phyloP scores from a whole-genome alignment of 2,329 filamentous ascomycete genomes.

The Gaeumannomyces tritici region DNA sequence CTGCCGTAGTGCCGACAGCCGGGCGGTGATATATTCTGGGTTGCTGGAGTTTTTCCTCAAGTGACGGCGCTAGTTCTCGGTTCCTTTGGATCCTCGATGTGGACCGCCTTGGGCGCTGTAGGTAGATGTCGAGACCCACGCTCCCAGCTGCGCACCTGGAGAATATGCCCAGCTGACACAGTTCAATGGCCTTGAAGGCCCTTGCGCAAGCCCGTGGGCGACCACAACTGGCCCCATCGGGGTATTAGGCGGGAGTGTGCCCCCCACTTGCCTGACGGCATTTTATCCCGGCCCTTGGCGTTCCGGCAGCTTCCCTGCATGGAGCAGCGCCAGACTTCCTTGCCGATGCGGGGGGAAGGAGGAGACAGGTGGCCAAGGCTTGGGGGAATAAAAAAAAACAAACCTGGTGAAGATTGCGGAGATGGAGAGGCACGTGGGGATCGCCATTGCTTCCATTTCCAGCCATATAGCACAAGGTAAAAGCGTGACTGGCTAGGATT shows the following conservation, averaged over 20 bases:
- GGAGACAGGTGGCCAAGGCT: neutral
- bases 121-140: too few species aligned
- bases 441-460: neutral
- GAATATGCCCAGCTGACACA: too few species aligned
- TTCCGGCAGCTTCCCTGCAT: neutral
- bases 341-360: neutral
- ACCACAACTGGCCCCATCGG: too few species aligned
- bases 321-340: neutral
- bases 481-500: neutral
- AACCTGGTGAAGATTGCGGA: neutral
- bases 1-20: neutral
- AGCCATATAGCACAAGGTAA: neutral
- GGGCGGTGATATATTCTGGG: too few species aligned
- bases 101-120: too few species aligned
- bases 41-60: neutral
- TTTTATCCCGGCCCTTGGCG: constrained; percentile 1
- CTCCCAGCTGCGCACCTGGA: too few species aligned
- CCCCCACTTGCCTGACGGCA: neutral
- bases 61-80: neutral
- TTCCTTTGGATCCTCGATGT: too few species aligned
- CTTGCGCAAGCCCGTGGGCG: too few species aligned
- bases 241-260: neutral
- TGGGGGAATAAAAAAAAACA: neutral
- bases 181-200: too few species aligned
- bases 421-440: neutral